phyloP scores from a whole-genome alignment of 176 grass and related monocot genomes.

The Ensete ventricosum region DNA sequence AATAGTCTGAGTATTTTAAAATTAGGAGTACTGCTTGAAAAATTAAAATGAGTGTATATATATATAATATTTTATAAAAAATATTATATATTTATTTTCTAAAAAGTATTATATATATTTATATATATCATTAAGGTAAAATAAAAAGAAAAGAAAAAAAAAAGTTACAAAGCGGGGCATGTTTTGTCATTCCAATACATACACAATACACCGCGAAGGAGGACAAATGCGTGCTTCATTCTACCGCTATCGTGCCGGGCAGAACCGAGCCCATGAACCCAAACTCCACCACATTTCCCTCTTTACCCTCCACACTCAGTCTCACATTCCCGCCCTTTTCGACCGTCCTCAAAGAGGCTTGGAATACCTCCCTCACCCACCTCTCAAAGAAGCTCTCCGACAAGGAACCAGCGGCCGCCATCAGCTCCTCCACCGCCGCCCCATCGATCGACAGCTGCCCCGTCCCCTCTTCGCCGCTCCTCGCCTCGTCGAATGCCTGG shows the following conservation, averaged over 20 bases:
- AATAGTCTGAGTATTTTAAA: no score
- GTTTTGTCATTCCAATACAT: background rate
- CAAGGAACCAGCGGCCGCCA: slow-evolving; percentile 29
- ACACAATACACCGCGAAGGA: no score
- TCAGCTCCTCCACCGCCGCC: slow-evolving; percentile 32
- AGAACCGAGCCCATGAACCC: slow-evolving; percentile 71
- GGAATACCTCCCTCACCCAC: slow-evolving; percentile 65
- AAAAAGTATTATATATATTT: no score
- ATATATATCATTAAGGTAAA: no score
- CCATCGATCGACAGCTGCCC: slow-evolving; percentile 23
- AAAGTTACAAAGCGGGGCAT: background rate
- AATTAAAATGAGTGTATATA: no score
- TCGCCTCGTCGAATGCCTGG: slow-evolving; percentile 15
- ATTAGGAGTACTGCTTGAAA: no score
- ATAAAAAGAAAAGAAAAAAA: background rate
- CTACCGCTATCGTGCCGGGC: slow-evolving; percentile 42
- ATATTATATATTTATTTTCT: no score
- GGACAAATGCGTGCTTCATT: background rate
- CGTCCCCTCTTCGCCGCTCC: background rate
- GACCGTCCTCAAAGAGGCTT: slow-evolving; percentile 28
- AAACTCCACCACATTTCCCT: slow-evolving; percentile 21
- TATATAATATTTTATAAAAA: no score
- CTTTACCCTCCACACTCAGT: slow-evolving; percentile 20
- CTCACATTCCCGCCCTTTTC: slow-evolving; percentile 49
- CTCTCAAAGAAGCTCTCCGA: slow-evolving; percentile 42